Percentiles rank a stretch among this genome's conserved stretches.
Evolutionary conservation across 225 moss, liverwort and hornwort genomes (phyloP).

Genomic region (Polytrichum formosum): DNA sequence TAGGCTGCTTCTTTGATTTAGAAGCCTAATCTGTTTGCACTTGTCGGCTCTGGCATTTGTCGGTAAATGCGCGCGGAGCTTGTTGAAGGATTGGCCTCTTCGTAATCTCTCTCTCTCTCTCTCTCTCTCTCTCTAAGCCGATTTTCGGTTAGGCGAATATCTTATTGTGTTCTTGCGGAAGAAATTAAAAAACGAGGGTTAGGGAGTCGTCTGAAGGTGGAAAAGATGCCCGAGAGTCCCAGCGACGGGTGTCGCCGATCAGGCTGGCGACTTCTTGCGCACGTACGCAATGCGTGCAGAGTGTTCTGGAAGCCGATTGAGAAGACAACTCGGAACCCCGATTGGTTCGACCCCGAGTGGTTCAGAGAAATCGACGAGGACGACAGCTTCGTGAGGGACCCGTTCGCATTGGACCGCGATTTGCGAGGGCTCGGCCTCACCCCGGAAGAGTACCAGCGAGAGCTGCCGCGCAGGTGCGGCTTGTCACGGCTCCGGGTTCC

Average conservation of each 20-base stretch:
- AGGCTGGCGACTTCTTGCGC: conserved; percentile 1
- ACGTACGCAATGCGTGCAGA: neutral
- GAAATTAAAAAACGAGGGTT: too few relatives aligned
- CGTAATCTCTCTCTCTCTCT: too few relatives aligned
- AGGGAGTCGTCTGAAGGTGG: neutral
- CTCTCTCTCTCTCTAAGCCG: too few relatives aligned
- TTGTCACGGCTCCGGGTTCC: neutral
- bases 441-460: neutral
- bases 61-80: too few relatives aligned
- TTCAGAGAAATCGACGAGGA: neutral
- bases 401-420: neutral
- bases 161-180: too few relatives aligned
- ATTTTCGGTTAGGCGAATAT: too few relatives aligned
- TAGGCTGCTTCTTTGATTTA: too few relatives aligned
- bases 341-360: neutral
- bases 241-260: neutral
- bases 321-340: neutral
- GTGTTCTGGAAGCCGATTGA: neutral
- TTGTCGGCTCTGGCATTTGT: too few relatives aligned
- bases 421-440: neutral
- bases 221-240: neutral
- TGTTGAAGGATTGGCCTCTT: too few relatives aligned
- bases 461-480: neutral
- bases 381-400: neutral
- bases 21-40: too few relatives aligned